Conservation (phyloP, 1,284 basidiomycete genomes). For the Prillingera fragicola region DNA sequence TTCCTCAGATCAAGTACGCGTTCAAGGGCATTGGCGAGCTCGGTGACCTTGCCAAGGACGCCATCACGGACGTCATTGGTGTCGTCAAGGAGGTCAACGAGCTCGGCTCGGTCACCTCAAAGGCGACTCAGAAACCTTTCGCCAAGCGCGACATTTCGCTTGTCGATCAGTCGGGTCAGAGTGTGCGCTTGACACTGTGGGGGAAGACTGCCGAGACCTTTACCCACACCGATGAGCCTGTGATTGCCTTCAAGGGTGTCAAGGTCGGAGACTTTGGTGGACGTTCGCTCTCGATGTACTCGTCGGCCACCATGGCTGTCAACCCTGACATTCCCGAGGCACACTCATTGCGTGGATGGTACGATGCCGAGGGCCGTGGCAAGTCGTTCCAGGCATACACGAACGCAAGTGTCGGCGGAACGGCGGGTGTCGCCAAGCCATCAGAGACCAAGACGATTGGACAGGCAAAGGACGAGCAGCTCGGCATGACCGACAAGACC, state of each 20-base stretch:
- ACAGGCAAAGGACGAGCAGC: constrained; percentile 73
- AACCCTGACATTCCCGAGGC: constrained; percentile 87
- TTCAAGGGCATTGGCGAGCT: constrained; percentile 68
- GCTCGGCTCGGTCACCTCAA: constrained; percentile 65
- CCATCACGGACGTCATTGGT: constrained; percentile 66
- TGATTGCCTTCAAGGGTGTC: constrained; percentile 91
- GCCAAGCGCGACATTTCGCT: constrained; percentile 81
- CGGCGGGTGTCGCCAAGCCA: constrained; percentile 54
- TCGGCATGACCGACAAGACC: constrained; percentile 71
- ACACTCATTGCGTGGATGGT: constrained; percentile 87
- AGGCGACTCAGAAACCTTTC: constrained; percentile 66
- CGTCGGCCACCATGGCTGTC: constrained; percentile 65
- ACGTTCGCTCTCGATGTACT: constrained; percentile 69
- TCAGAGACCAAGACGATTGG: constrained; percentile 67
- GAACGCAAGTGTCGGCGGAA: constrained; percentile 43
- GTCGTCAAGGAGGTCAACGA: constrained; percentile 74
- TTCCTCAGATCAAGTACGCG: constrained; percentile 76
- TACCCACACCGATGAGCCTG: constrained; percentile 54
- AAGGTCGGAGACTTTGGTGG: constrained; percentile 94
- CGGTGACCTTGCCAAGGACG: constrained; percentile 65
- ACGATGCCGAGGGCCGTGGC: constrained; percentile 60
- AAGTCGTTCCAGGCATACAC: constrained; percentile 67
- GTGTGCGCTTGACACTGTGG: constrained; percentile 87
- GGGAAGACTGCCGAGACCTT: constrained; percentile 90
- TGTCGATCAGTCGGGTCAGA: constrained; percentile 76